Evolutionary conservation across 352 stramenopile genomes (phyloP).

Genomic region (Pythium rhizo-oryzae): DNA sequence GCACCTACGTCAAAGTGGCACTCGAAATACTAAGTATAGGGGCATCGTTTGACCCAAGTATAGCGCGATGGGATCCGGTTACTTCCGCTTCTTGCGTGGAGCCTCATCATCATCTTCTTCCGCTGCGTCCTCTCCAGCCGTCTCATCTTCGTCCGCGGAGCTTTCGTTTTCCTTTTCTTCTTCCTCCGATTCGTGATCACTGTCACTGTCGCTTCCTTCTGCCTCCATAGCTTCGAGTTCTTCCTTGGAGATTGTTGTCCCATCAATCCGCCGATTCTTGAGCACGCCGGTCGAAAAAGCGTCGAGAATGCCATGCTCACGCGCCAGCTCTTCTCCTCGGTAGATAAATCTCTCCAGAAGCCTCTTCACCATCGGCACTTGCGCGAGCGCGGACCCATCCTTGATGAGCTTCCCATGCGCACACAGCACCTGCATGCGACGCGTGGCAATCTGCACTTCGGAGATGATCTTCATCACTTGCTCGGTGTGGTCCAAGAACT

Average conservation of each 20-base stretch:
- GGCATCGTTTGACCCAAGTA: not conserved
- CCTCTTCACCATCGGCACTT: slow-evolving; percentile 70
- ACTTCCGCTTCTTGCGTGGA: slow-evolving; percentile 20
- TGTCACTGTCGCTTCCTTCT: slow-evolving; percentile 30
- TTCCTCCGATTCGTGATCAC: slow-evolving; percentile 9
- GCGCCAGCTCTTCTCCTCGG: slow-evolving; percentile 52
- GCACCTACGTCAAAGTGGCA: not conserved
- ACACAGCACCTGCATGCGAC: slow-evolving; percentile 65
- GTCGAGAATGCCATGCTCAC: slow-evolving; percentile 54
- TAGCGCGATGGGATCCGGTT: slow-evolving; percentile 1
- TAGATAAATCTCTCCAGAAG: slow-evolving; percentile 67
- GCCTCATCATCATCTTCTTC: slow-evolving; percentile 3
- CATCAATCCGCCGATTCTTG: slow-evolving; percentile 72
- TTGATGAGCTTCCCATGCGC: slow-evolving; percentile 66
- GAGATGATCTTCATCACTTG: slow-evolving; percentile 53
- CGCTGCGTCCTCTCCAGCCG: not conserved
- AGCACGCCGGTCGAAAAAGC: slow-evolving; percentile 65
- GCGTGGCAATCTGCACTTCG: slow-evolving; percentile 60
- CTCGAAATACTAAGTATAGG: too few relatives aligned
- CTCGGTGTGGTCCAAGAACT: slow-evolving; percentile 54
- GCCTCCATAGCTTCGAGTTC: slow-evolving; percentile 37
- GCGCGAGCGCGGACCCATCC: slow-evolving; percentile 46
- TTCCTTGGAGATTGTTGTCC: slow-evolving; percentile 55
- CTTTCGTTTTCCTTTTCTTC: slow-evolving; percentile 27
- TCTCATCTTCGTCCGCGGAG: slow-evolving; percentile 27